A percentile compares a stretch with the other conserved stretches of the same genome.
Evolutionary conservation across 2,329 filamentous ascomycete species (phyloP).

Genomic region (Epichloe brachyelytri): DNA sequence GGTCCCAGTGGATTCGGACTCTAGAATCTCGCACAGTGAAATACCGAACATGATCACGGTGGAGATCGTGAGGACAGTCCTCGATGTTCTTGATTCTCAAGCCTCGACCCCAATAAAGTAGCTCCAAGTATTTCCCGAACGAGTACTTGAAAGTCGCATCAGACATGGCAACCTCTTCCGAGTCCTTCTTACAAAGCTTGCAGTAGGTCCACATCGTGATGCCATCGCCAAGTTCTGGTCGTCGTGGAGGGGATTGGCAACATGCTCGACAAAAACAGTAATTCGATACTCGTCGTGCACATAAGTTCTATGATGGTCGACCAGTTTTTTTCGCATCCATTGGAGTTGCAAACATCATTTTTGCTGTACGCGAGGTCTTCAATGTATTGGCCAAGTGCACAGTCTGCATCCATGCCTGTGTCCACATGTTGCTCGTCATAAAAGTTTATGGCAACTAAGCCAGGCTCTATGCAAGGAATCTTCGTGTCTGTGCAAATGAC

Average conservation of each 20-base stretch:
- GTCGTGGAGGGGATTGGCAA: conserved; percentile 29
- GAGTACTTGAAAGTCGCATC: conserved; percentile 96
- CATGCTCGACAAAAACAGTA: conserved; percentile 68
- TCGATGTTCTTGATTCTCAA: conserved; percentile 60
- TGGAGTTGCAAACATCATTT: conserved; percentile 64
- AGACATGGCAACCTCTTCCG: conserved; percentile 82
- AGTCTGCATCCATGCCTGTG: conserved; percentile 64
- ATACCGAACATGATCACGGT: conserved; percentile 82
- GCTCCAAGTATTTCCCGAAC: conserved; percentile 94
- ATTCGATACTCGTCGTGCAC: conserved; percentile 93
- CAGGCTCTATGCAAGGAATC: conserved; percentile 83
- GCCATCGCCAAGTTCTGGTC: conserved; percentile 37
- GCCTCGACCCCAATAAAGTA: conserved; percentile 88
- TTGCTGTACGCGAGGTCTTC: conserved; percentile 75
- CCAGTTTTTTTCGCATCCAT: conserved; percentile 83
- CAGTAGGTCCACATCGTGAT: conserved; percentile 98
- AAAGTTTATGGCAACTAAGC: conserved; percentile 79
- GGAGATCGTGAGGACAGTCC: conserved; percentile 77
- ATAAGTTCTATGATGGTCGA: conserved; percentile 89
- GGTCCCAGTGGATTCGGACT: conserved; percentile 82
- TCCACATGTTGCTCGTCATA: conserved; percentile 84
- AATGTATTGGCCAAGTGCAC: conserved; percentile 87
- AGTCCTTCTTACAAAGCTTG: conserved; percentile 82
- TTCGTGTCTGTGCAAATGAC: conserved; percentile 88
- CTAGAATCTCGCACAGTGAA: conserved; percentile 81